Conservation (phyloP, 1,284 basidiomycete genomes). For the Ceratobasidium sp. region DNA sequence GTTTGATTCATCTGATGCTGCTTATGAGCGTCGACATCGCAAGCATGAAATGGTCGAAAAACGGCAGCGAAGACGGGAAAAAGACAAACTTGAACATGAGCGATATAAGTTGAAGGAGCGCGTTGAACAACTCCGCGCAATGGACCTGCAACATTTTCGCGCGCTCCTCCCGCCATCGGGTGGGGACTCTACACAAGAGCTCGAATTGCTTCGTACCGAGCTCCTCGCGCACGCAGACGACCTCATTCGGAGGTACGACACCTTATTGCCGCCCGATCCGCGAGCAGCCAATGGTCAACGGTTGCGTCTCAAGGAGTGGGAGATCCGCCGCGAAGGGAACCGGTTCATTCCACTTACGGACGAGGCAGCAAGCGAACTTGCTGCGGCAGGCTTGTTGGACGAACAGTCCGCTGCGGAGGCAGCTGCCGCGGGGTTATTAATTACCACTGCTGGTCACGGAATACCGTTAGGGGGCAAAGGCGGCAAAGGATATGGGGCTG, state of each 20-base stretch:
- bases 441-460: constrained; percentile 18
- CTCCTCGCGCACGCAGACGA: constrained; percentile 70
- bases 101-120: constrained; percentile 89
- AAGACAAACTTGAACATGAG: constrained; percentile 88
- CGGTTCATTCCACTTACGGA: constrained; percentile 39
- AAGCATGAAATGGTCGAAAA: constrained; percentile 89
- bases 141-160: constrained; percentile 73
- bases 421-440: constrained; percentile 30
- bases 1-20: constrained; percentile 80
- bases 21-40: constrained; percentile 83
- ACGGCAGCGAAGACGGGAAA: constrained; percentile 81
- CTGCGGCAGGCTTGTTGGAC: constrained; percentile 27
- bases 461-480: constrained; percentile 35
- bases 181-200: constrained; percentile 59
- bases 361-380: constrained; percentile 35
- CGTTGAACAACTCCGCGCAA: constrained; percentile 79
- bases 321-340: constrained; percentile 39
- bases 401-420: constrained; percentile 37
- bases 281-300: constrained; percentile 42
- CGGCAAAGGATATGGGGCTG: constrained; percentile 35
- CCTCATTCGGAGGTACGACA: constrained; percentile 72
- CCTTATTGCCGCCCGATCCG: constrained; percentile 68
- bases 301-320: constrained; percentile 35
- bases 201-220: constrained; percentile 69
- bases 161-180: constrained; percentile 50